A percentile compares a stretch with the other conserved stretches of the same genome.
Conservation (phyloP, 2,329 filamentous ascomycete species). For the Alternaria infectoria region DNA sequence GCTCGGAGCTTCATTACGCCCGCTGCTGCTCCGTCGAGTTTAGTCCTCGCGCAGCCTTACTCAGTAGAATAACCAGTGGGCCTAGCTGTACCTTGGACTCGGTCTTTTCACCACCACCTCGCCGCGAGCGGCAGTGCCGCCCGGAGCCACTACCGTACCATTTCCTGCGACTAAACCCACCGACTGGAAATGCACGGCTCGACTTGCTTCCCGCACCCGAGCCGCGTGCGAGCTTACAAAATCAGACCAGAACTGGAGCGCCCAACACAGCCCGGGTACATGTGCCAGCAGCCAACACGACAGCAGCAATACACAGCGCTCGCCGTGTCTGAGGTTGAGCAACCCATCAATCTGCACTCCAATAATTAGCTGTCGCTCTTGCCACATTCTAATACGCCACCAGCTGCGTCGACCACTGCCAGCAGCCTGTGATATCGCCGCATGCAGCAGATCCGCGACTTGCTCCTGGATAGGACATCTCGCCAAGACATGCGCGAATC, state of each 20-base stretch:
- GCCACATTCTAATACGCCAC: conserved; percentile 16
- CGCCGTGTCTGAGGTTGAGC: conserved; percentile 18
- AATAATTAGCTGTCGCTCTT: conserved; percentile 18
- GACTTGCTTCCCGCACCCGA: conserved; percentile 25
- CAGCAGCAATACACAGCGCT: conserved; percentile 20
- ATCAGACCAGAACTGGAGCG: conserved; percentile 12
- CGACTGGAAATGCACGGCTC: conserved; percentile 17
- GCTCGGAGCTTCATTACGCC: conserved; percentile 5
- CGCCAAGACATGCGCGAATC: conserved; percentile 23
- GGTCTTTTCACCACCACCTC: neutral
- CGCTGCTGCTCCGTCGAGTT: neutral
- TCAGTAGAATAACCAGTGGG: neutral
- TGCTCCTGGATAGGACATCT: conserved; percentile 19
- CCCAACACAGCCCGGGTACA: conserved; percentile 8
- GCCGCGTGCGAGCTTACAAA: conserved; percentile 16
- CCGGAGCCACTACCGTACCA: conserved; percentile 5
- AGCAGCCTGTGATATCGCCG: conserved; percentile 1
- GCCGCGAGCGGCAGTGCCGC: conserved; percentile 19
- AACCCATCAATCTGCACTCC: conserved; percentile 22
- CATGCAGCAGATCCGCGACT: neutral
- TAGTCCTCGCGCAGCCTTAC: neutral
- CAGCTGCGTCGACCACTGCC: neutral
- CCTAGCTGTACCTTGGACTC: neutral
- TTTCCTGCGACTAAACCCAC: neutral
- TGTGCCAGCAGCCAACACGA: conserved; percentile 23